Evolutionary conservation across 768 basidiomycete species (phyloP).

Genomic region (Mycena floridula): DNA sequence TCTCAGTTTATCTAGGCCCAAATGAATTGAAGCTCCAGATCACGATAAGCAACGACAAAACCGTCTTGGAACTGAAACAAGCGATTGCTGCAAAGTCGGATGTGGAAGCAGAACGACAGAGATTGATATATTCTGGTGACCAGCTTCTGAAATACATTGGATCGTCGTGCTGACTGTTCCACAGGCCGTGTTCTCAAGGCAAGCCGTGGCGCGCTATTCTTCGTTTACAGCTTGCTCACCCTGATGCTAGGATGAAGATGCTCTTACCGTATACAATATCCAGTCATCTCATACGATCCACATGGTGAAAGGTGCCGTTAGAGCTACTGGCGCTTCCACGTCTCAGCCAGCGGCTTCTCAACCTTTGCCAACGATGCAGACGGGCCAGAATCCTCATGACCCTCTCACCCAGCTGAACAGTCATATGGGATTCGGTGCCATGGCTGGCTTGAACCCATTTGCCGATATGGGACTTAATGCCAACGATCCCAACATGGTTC

Average conservation of each 20-base stretch:
- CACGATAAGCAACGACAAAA: constrained; percentile 73
- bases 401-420: constrained; percentile 81
- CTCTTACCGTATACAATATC: constrained; percentile 82
- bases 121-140: constrained; percentile 87
- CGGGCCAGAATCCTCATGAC: constrained; percentile 85
- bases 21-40: constrained; percentile 92
- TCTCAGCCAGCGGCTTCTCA: constrained; percentile 42
- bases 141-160: not conserved
- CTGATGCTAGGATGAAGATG: constrained; percentile 67
- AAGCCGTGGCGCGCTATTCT: constrained; percentile 5
- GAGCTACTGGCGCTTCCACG: constrained; percentile 33
- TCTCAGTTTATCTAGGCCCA: constrained; percentile 46
- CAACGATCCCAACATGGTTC: constrained; percentile 91
- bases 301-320: constrained; percentile 84
- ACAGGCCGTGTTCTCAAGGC: constrained; percentile 70
- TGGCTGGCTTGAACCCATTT: constrained; percentile 91
- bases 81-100: constrained; percentile 82
- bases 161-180: not conserved
- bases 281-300: constrained; percentile 84
- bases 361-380: constrained; percentile 78
- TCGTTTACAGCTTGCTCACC: not conserved
- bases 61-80: constrained; percentile 86
- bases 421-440: constrained; percentile 67
- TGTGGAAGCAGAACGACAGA: constrained; percentile 80
- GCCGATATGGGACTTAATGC: constrained; percentile 84